These are phyloP conservation scores for Puccinia coronata DNA, from an alignment of 1,284 basidiomycete species.

Conservation along the genomic window DNA sequence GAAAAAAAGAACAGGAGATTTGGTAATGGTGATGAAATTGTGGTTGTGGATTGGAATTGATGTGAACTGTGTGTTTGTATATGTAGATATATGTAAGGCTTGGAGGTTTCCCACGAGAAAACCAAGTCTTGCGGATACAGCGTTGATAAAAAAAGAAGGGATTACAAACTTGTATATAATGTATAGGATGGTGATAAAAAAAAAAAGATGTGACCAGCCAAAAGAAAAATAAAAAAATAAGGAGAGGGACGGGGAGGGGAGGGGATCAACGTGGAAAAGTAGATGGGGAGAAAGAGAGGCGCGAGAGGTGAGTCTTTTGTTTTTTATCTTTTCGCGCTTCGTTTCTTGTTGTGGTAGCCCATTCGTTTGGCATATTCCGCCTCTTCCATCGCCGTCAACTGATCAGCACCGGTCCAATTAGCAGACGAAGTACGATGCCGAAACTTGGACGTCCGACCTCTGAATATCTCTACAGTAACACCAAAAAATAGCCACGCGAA, in stretches of 20 bases:
- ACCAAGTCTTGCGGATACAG: background rate
- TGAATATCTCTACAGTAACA: slow-evolving; percentile 44
- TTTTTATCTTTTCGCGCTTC: background rate
- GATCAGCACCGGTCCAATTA: slow-evolving; percentile 85
- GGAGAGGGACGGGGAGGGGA: background rate
- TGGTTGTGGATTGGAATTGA: too few species aligned
- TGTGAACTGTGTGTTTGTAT: too few species aligned
- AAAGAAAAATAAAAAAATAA: background rate
- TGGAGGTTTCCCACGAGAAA: background rate
- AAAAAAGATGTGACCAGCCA: background rate
- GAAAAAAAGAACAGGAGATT: too few species aligned
- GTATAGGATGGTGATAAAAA: background rate
- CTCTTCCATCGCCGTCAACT: slow-evolving; percentile 77
- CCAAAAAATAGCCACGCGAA: slow-evolving; percentile 59
- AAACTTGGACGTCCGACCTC: slow-evolving; percentile 62
- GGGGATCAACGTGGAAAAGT: background rate
- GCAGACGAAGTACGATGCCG: slow-evolving; percentile 85
- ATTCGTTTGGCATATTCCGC: slow-evolving; percentile 81
- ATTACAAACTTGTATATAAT: too few species aligned
- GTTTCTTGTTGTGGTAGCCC: slow-evolving; percentile 66
- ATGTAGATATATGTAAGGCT: too few species aligned
- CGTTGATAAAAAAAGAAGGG: too few species aligned
- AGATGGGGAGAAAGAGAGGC: background rate
- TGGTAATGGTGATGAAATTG: too few species aligned
- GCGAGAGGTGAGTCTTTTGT: too few species aligned